Base-by-base conservation (phyloP, 495 filamentous ascomycete genomes). In the Penicillium mononematosum region DNA sequence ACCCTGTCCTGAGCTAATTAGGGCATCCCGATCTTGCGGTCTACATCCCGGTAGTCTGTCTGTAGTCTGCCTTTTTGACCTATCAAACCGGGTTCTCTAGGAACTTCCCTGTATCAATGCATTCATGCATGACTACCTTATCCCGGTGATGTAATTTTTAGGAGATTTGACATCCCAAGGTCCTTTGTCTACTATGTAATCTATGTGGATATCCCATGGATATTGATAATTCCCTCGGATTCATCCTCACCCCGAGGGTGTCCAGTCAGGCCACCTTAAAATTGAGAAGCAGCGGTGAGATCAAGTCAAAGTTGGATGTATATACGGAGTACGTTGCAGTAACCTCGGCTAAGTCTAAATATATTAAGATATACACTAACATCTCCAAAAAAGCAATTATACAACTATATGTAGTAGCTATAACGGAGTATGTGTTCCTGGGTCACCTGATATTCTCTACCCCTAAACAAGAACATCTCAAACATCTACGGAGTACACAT, bases 251-350 rank as follows among this genome's bases (percentile, higher is more conserved):
- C 16, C 45, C 24, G 17, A 29, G 9, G 10, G 31, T 14, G 3
- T 3, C 11, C 10, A 43, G 5, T 42, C 16, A 52, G 24, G 10
- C 50, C 34, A 39, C 31, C 48, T 41, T 2, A 32, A 48, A 50
- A 48, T 16, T 29, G 16, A 29, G 47, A 41, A 50, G 34, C 48
- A 41, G 48, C 34, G 48, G 48, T 50, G 48, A 50, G 48, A 48
- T 48, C 27, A 5, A 34, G 2, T 32, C 10, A 27, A 48, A 48
- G 31, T 34, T 34, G 31, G 31, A 34, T 34, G 31, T 34, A 10
- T 12, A 34, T 14, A 12, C 10, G 0, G 1, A 10, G 1, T 10
- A 12, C 0, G 3, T 12, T 12, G 9, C 5, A 5, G 3, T 34
- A 12, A 34, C 11, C 11, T 34, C 31, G 31, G 31, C 10, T 4